These are phyloP conservation scores for Reutealis trisperma DNA, from an alignment of 345 rosid genomes.

Conservation along the genomic window DNA sequence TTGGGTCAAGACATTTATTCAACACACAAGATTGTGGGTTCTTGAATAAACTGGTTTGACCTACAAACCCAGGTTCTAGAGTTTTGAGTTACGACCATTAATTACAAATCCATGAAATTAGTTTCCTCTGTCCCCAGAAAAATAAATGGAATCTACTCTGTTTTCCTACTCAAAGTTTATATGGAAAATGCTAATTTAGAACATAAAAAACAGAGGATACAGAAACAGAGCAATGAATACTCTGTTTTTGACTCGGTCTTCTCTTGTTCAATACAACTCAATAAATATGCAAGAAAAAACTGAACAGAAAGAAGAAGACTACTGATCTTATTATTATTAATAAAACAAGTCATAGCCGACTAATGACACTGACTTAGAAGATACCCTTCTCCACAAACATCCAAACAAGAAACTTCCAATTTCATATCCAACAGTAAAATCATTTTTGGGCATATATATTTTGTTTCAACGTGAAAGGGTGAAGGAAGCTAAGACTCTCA, in stretches of 20 bases:
- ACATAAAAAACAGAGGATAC: not conserved
- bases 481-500: conserved; percentile 2
- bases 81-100: too few relatives aligned
- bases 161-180: too few relatives aligned
- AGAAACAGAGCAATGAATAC: not conserved
- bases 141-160: too few relatives aligned
- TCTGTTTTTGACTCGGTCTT: conserved; percentile 12
- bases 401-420: conserved; percentile 29
- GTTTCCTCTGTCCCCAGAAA: too few relatives aligned
- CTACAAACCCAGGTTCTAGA: too few relatives aligned
- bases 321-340: not conserved
- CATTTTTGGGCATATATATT: too few relatives aligned
- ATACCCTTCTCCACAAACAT: conserved; percentile 23
- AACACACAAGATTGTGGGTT: too few relatives aligned
- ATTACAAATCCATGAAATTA: too few relatives aligned
- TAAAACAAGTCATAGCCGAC: conserved; percentile 18
- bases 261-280: not conserved
- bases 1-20: too few relatives aligned
- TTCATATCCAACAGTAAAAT: not conserved
- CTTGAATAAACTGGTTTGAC: too few relatives aligned
- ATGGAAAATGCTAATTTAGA: too few relatives aligned
- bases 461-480: not conserved
- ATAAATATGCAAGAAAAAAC: not conserved
- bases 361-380: conserved; percentile 22
- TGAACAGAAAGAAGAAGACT: not conserved